Conservation (phyloP, 73 alveolate genomes). For the Tetrahymena borealis region DNA sequence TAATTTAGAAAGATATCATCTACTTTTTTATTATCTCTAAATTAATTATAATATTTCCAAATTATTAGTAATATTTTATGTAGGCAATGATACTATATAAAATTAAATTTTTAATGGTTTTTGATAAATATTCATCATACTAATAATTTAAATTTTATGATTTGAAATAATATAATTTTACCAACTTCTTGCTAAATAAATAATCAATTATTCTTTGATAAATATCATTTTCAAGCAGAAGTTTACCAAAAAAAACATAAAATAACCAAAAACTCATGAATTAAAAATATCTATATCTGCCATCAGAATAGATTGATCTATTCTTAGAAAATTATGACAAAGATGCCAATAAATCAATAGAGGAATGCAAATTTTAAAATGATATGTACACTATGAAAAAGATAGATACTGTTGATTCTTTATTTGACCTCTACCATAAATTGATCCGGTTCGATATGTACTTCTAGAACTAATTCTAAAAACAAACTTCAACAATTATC, state of each 20-base stretch:
- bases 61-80: too few relatives aligned
- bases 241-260: neutral
- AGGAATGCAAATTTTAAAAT: neutral
- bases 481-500: neutral
- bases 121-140: too few relatives aligned
- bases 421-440: neutral
- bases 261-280: neutral
- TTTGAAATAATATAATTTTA: too few relatives aligned
- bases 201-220: too few relatives aligned
- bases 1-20: too few relatives aligned
- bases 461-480: neutral
- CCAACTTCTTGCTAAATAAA: too few relatives aligned
- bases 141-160: too few relatives aligned
- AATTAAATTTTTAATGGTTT: too few relatives aligned
- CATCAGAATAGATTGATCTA: neutral
- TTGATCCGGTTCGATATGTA: neutral
- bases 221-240: too few relatives aligned
- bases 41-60: too few relatives aligned
- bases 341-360: neutral
- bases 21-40: too few relatives aligned
- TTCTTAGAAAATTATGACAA: neutral
- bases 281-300: neutral
- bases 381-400: neutral
- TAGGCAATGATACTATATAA: too few relatives aligned
- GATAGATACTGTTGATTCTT: neutral